A percentile compares a stretch with the other conserved stretches of the same genome.
phyloP scores from a whole-genome alignment of 139 green algal genomes.

The Picochlorum sp. region DNA sequence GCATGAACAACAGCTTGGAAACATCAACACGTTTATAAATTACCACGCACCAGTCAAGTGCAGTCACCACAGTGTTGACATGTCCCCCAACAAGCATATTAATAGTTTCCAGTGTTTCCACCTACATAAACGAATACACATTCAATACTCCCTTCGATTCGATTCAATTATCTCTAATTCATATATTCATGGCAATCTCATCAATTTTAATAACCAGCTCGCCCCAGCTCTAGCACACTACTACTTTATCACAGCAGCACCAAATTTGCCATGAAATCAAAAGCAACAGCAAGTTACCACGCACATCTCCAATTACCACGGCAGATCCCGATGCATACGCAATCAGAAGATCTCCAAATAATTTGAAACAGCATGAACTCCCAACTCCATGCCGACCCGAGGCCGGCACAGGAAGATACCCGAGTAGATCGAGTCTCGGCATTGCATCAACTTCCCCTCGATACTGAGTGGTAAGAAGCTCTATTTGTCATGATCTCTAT shows the following conservation, averaged over 20 bases:
- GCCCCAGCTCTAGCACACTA: neutral
- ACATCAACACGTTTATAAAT: neutral
- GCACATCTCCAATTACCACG: conserved; percentile 41
- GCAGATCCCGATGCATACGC: conserved; percentile 52
- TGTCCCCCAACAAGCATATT: neutral
- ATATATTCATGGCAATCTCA: no score
- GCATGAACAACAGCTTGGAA: no score
- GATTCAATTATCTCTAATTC: no score
- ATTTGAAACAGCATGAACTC: neutral
- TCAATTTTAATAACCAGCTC: no score
- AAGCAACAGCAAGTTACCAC: neutral
- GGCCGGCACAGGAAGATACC: neutral
- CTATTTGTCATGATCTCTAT: no score
- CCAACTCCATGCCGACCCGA: neutral
- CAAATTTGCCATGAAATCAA: neutral
- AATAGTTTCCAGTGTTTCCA: conserved; percentile 23
- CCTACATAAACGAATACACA: conserved; percentile 42
- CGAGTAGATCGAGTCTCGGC: neutral
- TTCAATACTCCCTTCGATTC: no score
- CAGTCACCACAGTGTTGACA: conserved; percentile 35
- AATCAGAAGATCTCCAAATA: conserved; percentile 30
- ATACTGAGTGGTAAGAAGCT: no score
- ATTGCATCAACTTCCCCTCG: no score
- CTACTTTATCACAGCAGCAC: neutral
- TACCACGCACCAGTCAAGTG: conserved; percentile 45